Conservation (phyloP, 257 asterid genomes). For the Eustoma russellianum region DNA sequence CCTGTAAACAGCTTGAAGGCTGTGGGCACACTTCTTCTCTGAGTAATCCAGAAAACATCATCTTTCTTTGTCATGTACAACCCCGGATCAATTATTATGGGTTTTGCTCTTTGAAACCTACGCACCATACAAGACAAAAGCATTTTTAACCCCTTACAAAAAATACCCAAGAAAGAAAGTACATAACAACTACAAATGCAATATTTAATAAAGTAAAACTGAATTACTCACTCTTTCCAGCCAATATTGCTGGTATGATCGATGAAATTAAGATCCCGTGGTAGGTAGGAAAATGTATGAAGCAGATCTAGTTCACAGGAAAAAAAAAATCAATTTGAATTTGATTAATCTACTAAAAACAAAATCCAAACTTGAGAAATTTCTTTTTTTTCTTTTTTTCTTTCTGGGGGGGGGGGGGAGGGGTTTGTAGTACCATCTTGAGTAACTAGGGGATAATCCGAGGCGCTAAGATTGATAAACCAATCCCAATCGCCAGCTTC, state of each 20-base stretch:
- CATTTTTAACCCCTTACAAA: constrained; percentile 4
- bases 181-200: neutral
- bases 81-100: constrained; percentile 87
- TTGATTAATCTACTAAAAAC: neutral
- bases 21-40: constrained; percentile 91
- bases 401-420: too few relatives aligned
- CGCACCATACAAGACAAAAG: constrained; percentile 10
- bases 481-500: constrained; percentile 97
- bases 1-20: constrained; percentile 95
- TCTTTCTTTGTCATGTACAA: constrained; percentile 70
- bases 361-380: neutral
- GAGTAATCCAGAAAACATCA: constrained; percentile 96
- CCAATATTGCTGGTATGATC: constrained; percentile 95
- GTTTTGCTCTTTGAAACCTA: constrained; percentile 93
- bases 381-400: too few relatives aligned
- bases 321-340: constrained; percentile 8
- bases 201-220: neutral
- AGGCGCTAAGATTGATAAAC: constrained; percentile 90
- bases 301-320: constrained; percentile 61
- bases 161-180: neutral
- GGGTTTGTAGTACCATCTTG: constrained; percentile 55
- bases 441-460: constrained; percentile 87
- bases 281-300: constrained; percentile 70
- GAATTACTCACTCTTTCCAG: constrained; percentile 85
- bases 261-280: constrained; percentile 91